Base-by-base conservation (phyloP, 83 land plant genomes). In the Picea abies region DNA sequence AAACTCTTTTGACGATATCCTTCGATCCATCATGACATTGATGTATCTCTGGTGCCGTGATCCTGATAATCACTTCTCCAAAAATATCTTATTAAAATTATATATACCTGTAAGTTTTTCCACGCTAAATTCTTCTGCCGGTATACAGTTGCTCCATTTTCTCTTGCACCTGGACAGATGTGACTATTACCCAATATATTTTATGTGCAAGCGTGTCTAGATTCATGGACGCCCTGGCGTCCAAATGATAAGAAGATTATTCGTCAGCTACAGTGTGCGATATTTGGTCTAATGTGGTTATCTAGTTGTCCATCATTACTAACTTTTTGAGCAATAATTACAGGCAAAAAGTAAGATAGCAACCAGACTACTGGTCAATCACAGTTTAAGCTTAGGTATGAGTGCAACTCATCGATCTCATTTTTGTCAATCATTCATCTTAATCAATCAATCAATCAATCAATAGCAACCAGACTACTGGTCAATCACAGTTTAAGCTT, bases 311-410 rank as follows among this genome's bases (percentile, higher is more conserved):
- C n/a, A 69, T 69, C 41, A 35, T 69, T 69, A 69, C 73, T 15
- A 69, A 69, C 73, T 69, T 69, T 69, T 32, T 6, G 37, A 69
- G 35, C 73, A 69, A 69, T 69, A 69, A 69, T 69, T 69, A 69
- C 16, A 69, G 16, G 44, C 73, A 69, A 69, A 69, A 69, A 39
- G 73, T 35, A 69, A 35, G 41, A 15, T 69, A 69, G 44, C 37
- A 32, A 39, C 19, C 37, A 39, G 73, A 69, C 44, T 35, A 35
- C 15, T 32, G 19, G 41, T 5, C n/a, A 16, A 69, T 69, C 68
- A 65, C 68, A 65, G 29, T 23, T 9, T 29, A 35, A 35, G 41
- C 15, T 16, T 69, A 14, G 73, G 73, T 35, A 19, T 35, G 44
- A 69, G 44, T 69, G 44, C 73, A 69, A 35, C 17, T 67, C 32